Evolutionary conservation across 345 rosid species (phyloP).

Genomic region (Eucalyptus dawsonii): DNA sequence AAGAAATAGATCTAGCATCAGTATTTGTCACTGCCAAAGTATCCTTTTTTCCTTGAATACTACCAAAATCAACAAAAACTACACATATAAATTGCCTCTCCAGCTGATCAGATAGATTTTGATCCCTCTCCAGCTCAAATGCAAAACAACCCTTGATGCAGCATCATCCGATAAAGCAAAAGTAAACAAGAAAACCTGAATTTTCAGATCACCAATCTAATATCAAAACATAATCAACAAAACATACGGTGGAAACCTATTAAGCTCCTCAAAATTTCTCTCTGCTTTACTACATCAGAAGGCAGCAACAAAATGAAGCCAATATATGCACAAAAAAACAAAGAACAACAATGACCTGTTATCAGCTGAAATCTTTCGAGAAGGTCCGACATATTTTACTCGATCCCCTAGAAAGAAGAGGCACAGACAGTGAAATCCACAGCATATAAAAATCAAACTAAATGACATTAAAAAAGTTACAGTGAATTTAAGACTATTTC

Average conservation of each 20-base stretch:
- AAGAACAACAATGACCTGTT: conserved; percentile 29
- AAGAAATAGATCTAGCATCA: not conserved
- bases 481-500: not conserved
- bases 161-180: not conserved
- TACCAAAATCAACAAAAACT: not conserved
- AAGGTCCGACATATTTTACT: conserved; percentile 68
- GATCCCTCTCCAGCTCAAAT: not conserved
- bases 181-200: not conserved
- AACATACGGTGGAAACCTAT: not conserved
- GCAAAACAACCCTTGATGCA: not conserved
- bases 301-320: not conserved
- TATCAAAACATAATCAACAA: not conserved
- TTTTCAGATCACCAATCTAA: not conserved
- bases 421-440: not conserved
- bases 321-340: not conserved
- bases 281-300: not conserved
- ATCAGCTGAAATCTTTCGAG: conserved; percentile 39
- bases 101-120: not conserved
- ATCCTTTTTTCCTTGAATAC: not conserved
- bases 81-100: not conserved
- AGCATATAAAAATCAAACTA: not conserved
- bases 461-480: not conserved
- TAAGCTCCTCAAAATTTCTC: not conserved
- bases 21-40: not conserved
- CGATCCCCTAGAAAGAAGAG: conserved; percentile 58